A percentile compares a stretch with the other conserved stretches of the same genome.
phyloP scores from a whole-genome alignment of 2,329 filamentous ascomycete genomes.

The Aspergillus sp. region DNA sequence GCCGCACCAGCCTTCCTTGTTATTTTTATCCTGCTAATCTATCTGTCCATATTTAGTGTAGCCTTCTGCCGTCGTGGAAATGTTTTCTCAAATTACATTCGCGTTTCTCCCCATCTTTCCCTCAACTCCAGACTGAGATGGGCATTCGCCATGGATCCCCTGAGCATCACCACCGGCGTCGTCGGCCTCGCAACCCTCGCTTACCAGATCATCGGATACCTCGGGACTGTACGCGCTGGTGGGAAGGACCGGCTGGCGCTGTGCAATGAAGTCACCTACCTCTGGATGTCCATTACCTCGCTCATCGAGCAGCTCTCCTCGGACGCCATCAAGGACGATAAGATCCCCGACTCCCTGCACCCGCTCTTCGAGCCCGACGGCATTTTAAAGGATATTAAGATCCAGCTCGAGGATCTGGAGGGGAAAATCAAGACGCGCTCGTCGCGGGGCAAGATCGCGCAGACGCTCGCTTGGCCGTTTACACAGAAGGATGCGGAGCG shows the following conservation, averaged over 20 bases:
- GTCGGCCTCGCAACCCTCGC: slow-evolving; percentile 14
- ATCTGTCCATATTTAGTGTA: neutral
- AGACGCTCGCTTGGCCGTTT: slow-evolving; percentile 10
- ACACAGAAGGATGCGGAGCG: slow-evolving; percentile 8
- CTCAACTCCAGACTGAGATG: neutral
- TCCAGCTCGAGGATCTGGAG: neutral
- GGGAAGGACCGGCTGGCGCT: slow-evolving; percentile 16
- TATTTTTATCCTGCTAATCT: neutral
- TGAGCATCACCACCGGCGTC: slow-evolving; percentile 17
- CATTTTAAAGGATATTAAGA: slow-evolving; percentile 12
- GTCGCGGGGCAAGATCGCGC: neutral
- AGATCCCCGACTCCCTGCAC: slow-evolving; percentile 4
- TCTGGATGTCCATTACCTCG: slow-evolving; percentile 14
- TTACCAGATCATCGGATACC: slow-evolving; percentile 16
- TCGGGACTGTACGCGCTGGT: slow-evolving; percentile 7
- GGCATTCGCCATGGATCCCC: slow-evolving; percentile 13
- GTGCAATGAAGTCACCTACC: slow-evolving; percentile 11
- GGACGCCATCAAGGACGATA: slow-evolving; percentile 4
- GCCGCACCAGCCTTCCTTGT: neutral
- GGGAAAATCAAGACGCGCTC: neutral
- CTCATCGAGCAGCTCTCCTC: slow-evolving; percentile 6
- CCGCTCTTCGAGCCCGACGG: slow-evolving; percentile 15
- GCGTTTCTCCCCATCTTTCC: neutral
- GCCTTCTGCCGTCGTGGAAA: too few relatives aligned
- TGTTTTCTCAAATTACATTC: neutral